Percentiles rank a stretch among this genome's conserved stretches.
Conservation (phyloP, 805 yeast genomes). For the Saturnispora diversa region DNA sequence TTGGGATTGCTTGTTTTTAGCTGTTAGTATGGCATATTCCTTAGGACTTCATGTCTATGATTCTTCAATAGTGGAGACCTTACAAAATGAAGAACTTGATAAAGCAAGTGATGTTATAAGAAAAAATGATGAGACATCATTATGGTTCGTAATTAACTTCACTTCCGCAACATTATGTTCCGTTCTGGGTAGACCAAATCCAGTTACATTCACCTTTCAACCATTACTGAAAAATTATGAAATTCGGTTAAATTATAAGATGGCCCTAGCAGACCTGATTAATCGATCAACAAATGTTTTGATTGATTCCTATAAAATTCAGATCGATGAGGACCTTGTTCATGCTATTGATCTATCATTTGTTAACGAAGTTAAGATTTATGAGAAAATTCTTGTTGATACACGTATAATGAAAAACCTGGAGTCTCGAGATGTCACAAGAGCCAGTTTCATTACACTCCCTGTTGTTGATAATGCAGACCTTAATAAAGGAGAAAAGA, state of each 20-base stretch:
- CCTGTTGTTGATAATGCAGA: conserved; percentile 25
- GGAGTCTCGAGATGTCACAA: conserved; percentile 18
- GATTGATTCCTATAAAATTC: conserved; percentile 43
- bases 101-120: conserved; percentile 23
- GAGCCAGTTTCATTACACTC: conserved; percentile 22
- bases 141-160: conserved; percentile 44
- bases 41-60: conserved; percentile 43
- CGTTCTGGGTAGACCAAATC: conserved; percentile 47
- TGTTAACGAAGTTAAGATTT: conserved; percentile 34
- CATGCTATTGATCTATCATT: conserved; percentile 34
- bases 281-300: conserved; percentile 41
- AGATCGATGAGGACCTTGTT: conserved; percentile 36
- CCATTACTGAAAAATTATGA: conserved; percentile 29
- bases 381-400: conserved; percentile 29
- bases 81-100: conserved; percentile 27
- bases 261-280: conserved; percentile 43
- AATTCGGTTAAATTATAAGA: conserved; percentile 33
- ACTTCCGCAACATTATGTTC: conserved; percentile 43
- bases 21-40: conserved; percentile 43
- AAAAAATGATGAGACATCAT: conserved; percentile 34
- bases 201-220: conserved; percentile 36
- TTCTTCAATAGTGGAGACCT: conserved; percentile 26
- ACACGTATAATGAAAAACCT: conserved; percentile 21
- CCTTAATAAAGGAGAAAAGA: conserved; percentile 7
- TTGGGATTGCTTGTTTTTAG: conserved; percentile 44